Evolutionary conservation across 768 basidiomycete species (phyloP), one percentile per base, ranked within the genome.

Genomic region (Boletus coccyginus): DNA sequence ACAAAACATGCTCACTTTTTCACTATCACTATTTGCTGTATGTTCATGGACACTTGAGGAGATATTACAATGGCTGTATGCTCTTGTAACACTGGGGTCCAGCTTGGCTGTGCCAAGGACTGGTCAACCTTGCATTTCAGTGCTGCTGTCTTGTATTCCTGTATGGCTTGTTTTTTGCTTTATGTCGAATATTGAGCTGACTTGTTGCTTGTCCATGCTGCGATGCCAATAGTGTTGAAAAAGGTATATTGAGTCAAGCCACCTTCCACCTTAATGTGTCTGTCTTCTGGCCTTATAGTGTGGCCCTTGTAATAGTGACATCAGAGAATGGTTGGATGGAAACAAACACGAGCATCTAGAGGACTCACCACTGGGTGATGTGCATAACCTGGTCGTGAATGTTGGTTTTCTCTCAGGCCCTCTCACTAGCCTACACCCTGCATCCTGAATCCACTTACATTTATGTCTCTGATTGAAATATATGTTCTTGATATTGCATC

Each of bases 321-420:
- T 62, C 42, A 52, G 42, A 14, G 17, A 3, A 49, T 10, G 31
- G 14, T 21, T 6, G 14, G 16, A 39, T 3, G 14, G 27, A 19
- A 39, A 42, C 19, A 7, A 42, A 17, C 4, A 10, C 6, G 21
- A 45, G 5, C 14, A 5, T 13, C 33, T 13, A 36, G 4, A 36
- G 17, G 16, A 43, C 62, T 62, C 41, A 62, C 60, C 4, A 41
- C n/a, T 16, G 50, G 4, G 9, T 17, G 11, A 31, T 32, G 0
- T 29, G 13, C 9, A 14, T 24, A 11, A 5, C 19, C 7, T 11
- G 17, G 36, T 41, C 42, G 38, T 21, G 1, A n/a, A 17, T n/a
- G 4, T 49, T 21, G 11, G 13, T 27, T 32, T 52, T 10, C 43
- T 19, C 17, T 32, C 8, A 46, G 8, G 10, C 14, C 5, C 1